Base-by-base conservation (phyloP, 352 stramenopile species). In the Globisporangium paddicum region DNA sequence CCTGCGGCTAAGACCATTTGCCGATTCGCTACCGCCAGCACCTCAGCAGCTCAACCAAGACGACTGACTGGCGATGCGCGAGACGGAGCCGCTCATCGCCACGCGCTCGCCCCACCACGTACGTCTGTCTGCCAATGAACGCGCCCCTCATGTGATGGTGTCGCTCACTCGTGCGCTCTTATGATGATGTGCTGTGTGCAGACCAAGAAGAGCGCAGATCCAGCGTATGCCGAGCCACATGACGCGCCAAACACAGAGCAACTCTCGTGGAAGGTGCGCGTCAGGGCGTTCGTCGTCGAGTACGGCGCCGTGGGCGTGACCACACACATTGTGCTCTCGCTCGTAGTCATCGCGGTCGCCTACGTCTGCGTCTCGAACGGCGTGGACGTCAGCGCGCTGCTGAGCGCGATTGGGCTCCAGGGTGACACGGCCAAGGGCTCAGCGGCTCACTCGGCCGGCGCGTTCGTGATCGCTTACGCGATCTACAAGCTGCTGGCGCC, bases 401-500 rank as follows among this genome's bases (percentile, higher is more conserved):
- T 95, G 19, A 46, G 79, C 21, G 63, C 55, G 2, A 28, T 86
- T 25, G 82, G 82, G 0, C 60, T 87, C 2, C 65, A 66, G 6
- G 46, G 46, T 8, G 59, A 72, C n/a, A 68, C 57, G 11, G 61
- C 65, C 9, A 79, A 69, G 26, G 72, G 82, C 42, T 59, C 71
- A 2, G 68, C 71, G 9, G 77, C 77, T 10, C 87, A 79, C 55
- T 84, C 78, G 18, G 78, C 82, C 2, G 82, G 80, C 26, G 85
- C 82, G 19, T 79, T 87, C 30, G 61, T 94, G n/a, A 82, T 94
- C 47, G 69, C 85, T 18, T 94, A 92, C 63, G 79, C 85, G 13
- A 58, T 92, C 51, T 94, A 87, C 79, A 94, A 94, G 60, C 49
- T 94, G 47, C 58, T 85, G 18, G 61, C 78, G 18, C 85, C 85